Conservation (phyloP, 2,329 filamentous ascomycete species). For the Fusarium austroafricanum region DNA sequence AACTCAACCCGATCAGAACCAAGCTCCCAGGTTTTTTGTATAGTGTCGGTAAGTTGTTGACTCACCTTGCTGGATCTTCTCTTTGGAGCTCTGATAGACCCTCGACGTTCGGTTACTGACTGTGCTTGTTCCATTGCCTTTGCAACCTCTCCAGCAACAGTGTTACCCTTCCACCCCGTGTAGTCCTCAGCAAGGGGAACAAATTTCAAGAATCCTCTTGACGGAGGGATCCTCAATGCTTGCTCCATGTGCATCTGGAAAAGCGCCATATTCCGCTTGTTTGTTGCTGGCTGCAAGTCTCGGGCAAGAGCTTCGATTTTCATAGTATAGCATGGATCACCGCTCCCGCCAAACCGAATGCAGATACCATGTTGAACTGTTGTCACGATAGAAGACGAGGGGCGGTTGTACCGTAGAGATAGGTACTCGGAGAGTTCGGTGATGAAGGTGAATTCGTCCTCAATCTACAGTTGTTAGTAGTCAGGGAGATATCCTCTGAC, state of each 20-base stretch:
- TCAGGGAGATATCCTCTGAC: neutral
- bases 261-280: constrained; percentile 83
- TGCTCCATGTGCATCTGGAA: constrained; percentile 82
- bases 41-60: neutral
- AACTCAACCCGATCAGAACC: neutral
- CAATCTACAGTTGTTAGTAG: constrained; percentile 63
- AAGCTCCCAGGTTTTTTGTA: too few species aligned
- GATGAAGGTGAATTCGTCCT: constrained; percentile 80
- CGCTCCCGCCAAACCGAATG: constrained; percentile 78
- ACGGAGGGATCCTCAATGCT: constrained; percentile 71
- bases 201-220: constrained; percentile 80
- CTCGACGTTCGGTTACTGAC: constrained; percentile 3
- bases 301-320: constrained; percentile 77
- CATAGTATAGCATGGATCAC: constrained; percentile 83
- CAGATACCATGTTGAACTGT: constrained; percentile 80
- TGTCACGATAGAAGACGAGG: constrained; percentile 78
- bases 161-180: constrained; percentile 76
- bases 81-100: constrained; percentile 18
- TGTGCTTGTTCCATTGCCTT: constrained; percentile 22
- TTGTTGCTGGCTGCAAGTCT: constrained; percentile 77
- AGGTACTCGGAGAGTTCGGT: constrained; percentile 79
- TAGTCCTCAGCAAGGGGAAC: constrained; percentile 76
- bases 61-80: constrained; percentile 36
- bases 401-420: constrained; percentile 79
- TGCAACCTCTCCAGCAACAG: constrained; percentile 72